Evolutionary conservation across 2,329 filamentous ascomycete genomes (phyloP), one percentile per base, ranked within the genome.

Genomic region (Penicillium sp.): DNA sequence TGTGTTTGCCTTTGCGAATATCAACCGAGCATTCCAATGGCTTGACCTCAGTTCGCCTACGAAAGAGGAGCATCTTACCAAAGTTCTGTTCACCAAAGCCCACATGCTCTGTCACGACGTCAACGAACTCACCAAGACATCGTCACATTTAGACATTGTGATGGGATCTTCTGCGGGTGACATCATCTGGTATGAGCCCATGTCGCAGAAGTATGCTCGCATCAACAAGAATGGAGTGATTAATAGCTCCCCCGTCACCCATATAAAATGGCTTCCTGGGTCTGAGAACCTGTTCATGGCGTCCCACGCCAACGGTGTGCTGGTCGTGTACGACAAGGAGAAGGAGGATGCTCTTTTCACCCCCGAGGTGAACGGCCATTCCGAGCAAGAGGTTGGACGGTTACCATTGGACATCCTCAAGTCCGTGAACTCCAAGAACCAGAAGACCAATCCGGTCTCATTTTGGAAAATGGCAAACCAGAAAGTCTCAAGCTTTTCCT

Each of bases 131-230:
- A 97, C 93, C 12, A 96, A 93, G 75, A 88, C 86, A 50, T 72
- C 84, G 4, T 86, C 83, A 6, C 93, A 97, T 70, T 82, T 99
- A 42, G 94, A 99, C 72, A 82, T 99, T 21, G 87, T 96, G 57
- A 90, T 99, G 86, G 94, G 94, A 1, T 97, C 96, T 70, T 97
- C 93, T 7, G 95, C 93, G 0, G 92, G 93, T 40, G 94, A 99
- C 74, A 92, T 99, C 48, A 93, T 99, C 61, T 99, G 94, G 94
- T 97, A 94, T 81, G 94, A 99, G 75, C 93, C 94, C 12, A 90
- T 97, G 69, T 93, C 92, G 40, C 93, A 97, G 69, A 92, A 95
- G 72, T 99, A 99, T 75, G 90, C 91, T 3, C 87, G 94, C 21
- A 82, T 99, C 69, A 99, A 99, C 73, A 99, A 99, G 78, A 97